Evolutionary conservation across 805 yeast species (phyloP), one percentile per base, ranked within the genome.

Genomic region (Barnettozyma siamensis): DNA sequence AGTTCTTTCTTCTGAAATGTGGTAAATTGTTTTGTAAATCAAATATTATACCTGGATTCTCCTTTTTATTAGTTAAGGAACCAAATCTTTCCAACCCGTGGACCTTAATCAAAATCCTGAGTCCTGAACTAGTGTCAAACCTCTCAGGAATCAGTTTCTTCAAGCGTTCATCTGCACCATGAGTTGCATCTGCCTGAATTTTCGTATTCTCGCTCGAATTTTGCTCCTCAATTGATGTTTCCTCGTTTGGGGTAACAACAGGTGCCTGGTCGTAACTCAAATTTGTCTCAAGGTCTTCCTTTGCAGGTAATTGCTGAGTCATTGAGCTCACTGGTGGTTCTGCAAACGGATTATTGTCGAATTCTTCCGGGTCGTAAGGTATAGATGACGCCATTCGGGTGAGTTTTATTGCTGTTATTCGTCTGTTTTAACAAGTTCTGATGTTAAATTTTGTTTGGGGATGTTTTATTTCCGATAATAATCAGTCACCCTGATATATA

Each of bases 41-140:
- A 49, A 91, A 80, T 47, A 80, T 73, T 41, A 91, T 65, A 8
- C 85, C 80, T 5, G 96, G 96, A 53, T 88, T 87, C 43, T 82
- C 88, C 38, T 73, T 74, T 57, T 78, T 82, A 43, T 76, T 75
- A 7, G 62, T 55, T 3, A 56, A 37, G 5, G 64, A 63, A 0
- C 79, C 81, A 42, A 72, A 74, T 51, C 80, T 73, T 60, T 89
- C 97, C 37, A 93, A 66, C 12, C 75, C 83, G 2, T 74, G 72
- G 3, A 91, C 80, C 39, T 70, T 75, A 26, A 86, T 69, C 1
- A 55, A 54, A 32, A 91, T 61, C 42, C 64, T 66, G 52, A 64
- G 64, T 37, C 65, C 61, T 24, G 54, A 58, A 43, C 37, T 46
- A 24, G 24, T 37, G 32, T 49, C 58, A 37, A 21, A 38, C 4